phyloP scores from a whole-genome alignment of 805 yeast genomes.

The Candida ficus region DNA sequence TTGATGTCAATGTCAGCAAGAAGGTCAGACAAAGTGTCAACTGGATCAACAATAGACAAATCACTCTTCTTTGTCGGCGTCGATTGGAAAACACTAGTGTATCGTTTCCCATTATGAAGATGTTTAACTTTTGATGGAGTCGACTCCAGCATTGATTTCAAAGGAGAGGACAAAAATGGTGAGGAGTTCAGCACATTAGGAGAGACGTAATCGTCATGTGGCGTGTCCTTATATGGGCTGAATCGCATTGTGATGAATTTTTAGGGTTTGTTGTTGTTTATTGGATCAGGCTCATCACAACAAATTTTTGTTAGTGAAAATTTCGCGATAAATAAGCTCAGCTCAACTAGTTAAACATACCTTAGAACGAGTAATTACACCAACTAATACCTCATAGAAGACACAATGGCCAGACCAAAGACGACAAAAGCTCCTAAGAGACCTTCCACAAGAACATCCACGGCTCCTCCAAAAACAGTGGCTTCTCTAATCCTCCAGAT shows the following conservation, averaged over 20 bases:
- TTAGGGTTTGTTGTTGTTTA: no score
- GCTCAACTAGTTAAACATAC: no score
- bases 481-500: not conserved
- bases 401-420: not conserved
- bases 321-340: no score
- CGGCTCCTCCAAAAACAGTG: not conserved
- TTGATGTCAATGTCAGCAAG: slow-evolving; percentile 17
- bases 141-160: slow-evolving; percentile 14
- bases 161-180: slow-evolving; percentile 16
- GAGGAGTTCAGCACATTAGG: not conserved
- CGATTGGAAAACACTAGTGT: not conserved
- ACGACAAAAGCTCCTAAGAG: not conserved
- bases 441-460: not conserved
- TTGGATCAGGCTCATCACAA: no score
- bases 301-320: not conserved
- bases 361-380: no score
- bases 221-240: slow-evolving; percentile 14
- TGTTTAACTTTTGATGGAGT: slow-evolving; percentile 4
- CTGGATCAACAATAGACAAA: no score
- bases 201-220: slow-evolving; percentile 9
- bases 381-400: no score
- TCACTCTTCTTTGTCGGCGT: no score
- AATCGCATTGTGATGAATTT: no score
- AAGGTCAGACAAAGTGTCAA: slow-evolving; percentile 9
- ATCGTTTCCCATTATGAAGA: not conserved